A percentile compares a stretch with the other conserved stretches of the same genome.
Conservation (phyloP, 202 grass and related monocot species). For the Sporobolus alterniflorus region DNA sequence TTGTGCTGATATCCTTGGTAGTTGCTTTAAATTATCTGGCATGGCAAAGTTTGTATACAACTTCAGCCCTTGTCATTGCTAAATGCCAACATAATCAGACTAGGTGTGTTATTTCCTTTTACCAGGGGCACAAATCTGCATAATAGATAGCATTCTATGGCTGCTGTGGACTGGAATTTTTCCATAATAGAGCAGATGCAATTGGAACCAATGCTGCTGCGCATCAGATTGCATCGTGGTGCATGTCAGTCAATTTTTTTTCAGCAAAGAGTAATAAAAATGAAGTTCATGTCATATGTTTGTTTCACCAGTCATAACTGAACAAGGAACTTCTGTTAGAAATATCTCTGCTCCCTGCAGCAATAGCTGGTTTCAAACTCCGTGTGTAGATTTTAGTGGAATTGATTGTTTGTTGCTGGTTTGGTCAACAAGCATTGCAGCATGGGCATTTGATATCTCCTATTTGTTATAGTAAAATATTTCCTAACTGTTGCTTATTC, state of each 20-base stretch:
- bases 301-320: neutral
- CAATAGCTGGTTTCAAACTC: neutral
- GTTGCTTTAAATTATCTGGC: neutral
- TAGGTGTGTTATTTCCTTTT: constrained; percentile 7
- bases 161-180: neutral
- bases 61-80: neutral
- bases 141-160: neutral
- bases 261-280: neutral
- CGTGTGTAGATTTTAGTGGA: neutral
- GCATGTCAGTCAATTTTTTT: too few relatives aligned
- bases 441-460: neutral
- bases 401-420: constrained; percentile 11
- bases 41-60: neutral
- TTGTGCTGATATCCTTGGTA: neutral
- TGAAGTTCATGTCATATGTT: neutral
- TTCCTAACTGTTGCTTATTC: constrained; percentile 17
- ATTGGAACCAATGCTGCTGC: neutral
- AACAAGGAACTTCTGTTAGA: neutral
- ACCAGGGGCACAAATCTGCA: neutral
- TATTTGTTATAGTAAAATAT: neutral
- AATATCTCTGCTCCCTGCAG: constrained; percentile 9
- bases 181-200: neutral
- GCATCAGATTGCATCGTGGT: neutral
- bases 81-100: neutral
- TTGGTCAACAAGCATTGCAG: neutral